Evolutionary conservation across 192 early-diverging fungal species (phyloP), one percentile per base, ranked within the genome.

Genomic region (Umbelopsis isabellina): DNA sequence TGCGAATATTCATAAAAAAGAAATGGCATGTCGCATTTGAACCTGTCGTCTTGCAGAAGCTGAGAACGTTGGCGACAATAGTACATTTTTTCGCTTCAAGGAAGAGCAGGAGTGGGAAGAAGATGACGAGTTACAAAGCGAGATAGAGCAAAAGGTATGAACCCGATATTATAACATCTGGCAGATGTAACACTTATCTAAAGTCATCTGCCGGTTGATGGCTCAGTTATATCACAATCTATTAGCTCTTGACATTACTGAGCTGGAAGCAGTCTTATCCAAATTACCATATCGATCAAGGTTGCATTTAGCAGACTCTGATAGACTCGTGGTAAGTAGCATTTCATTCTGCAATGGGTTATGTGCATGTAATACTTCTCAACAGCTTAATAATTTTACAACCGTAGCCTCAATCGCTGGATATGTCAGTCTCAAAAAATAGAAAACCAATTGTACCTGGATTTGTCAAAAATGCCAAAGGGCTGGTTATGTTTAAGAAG

Each of bases 41-140:
- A 21, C 41, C 22, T 11, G 23, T n/a, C 16, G 15, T 27, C 46
- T 2, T 10, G 33, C 37, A 61, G 46, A 44, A 61, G 44, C 21
- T 4, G 23, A 68, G 53, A 46, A 25, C 21, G 2, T 49, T n/a
- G 50, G 44, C 0, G 67, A 72, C 27, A 61, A 61, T 10, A 25
- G 67, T 11, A 25, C 72, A 16, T 73, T 69, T 66, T 78, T 78
- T 65, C 73, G 73, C 20, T 78, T 78, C 47, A 78, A 78, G 49
- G 72, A 73, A 51, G 76, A 77, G 41, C 70, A 78, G 45, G 33
- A 67, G 44, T 73, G 66, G 66, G 22, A 66, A 33, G 45, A 51
- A 23, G 22, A 66, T 11, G 27, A 49, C 27, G 55, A 30, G 6
- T 13, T 61, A 12, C 55, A 61, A 15, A 35, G 55, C 33, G 30